These are phyloP conservation scores for Letharia lupina DNA, from an alignment of 495 filamentous ascomycete genomes.

Conservation along the genomic window DNA sequence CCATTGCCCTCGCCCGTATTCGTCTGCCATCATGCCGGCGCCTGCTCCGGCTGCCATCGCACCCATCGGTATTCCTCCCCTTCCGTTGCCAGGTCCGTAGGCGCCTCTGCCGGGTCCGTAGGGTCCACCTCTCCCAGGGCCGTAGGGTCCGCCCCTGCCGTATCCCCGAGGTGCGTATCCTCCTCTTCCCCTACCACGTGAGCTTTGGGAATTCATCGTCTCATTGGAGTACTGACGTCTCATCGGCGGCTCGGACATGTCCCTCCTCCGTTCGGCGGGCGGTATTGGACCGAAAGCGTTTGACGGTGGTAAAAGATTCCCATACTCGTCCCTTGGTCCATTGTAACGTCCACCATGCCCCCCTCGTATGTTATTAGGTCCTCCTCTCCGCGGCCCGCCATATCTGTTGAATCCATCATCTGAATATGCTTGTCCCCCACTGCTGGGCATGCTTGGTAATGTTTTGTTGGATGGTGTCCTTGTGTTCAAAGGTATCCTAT, in stretches of 20 bases:
- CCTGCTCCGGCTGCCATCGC: conserved; percentile 26
- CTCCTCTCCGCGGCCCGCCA: conserved; percentile 22
- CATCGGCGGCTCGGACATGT: conserved; percentile 40
- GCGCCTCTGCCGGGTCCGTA: conserved; percentile 26
- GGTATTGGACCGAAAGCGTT: conserved; percentile 35
- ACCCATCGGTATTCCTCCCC: conserved; percentile 30
- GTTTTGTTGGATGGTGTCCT: conserved; percentile 38
- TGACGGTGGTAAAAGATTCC: conserved; percentile 50
- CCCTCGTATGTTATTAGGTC: conserved; percentile 22
- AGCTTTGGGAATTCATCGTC: conserved; percentile 49
- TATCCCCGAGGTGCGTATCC: conserved; percentile 51
- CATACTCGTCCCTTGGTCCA: conserved; percentile 57
- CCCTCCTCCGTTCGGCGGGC: conserved; percentile 31
- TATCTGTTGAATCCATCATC: conserved; percentile 26
- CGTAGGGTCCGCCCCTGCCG: conserved; percentile 41
- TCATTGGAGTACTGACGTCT: conserved; percentile 54
- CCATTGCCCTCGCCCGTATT: conserved; percentile 34
- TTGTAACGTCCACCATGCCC: conserved; percentile 27
- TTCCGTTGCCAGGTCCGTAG: conserved; percentile 25
- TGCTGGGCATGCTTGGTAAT: conserved; percentile 24
- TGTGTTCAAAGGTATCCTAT: conserved; percentile 72
- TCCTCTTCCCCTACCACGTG: conserved; percentile 47
- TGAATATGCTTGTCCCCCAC: conserved; percentile 19
- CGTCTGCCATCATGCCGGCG: conserved; percentile 29
- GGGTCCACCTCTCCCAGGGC: conserved; percentile 20